Conservation (phyloP, 2,329 filamentous ascomycete genomes). For the Aspergillus felis region DNA sequence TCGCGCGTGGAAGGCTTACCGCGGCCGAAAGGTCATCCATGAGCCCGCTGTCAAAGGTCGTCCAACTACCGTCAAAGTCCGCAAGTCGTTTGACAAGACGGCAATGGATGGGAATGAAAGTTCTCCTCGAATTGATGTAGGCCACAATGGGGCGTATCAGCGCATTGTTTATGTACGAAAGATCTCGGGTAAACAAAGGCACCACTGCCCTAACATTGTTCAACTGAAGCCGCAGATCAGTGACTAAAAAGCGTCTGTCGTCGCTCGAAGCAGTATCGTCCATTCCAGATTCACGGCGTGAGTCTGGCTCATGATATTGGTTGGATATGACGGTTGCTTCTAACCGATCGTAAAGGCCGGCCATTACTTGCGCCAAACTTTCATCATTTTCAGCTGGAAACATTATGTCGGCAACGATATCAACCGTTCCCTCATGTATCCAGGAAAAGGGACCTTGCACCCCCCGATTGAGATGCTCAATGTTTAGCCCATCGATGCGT, state of each 20-base stretch:
- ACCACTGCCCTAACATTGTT: conserved; percentile 93
- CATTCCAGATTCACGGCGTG: conserved; percentile 17
- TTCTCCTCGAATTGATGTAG: conserved; percentile 93
- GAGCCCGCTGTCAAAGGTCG: conserved; percentile 84
- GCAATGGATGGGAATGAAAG: conserved; percentile 93
- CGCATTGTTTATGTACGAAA: conserved; percentile 94
- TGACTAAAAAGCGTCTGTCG: conserved; percentile 77
- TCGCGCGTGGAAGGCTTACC: conserved; percentile 36
- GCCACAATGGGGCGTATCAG: conserved; percentile 94
- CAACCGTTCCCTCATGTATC: conserved; percentile 96
- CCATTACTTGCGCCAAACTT: conserved; percentile 87
- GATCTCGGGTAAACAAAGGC: conserved; percentile 83
- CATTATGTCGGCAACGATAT: conserved; percentile 94
- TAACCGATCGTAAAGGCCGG: conserved; percentile 94
- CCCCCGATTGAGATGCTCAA: conserved; percentile 91
- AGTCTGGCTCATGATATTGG: conserved; percentile 46
- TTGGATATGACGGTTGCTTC: conserved; percentile 87
- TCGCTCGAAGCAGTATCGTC: conserved; percentile 25
- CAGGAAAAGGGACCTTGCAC: conserved; percentile 93
- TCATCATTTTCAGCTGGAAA: conserved; percentile 85
- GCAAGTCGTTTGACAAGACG: conserved; percentile 82
- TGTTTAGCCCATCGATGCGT: conserved; percentile 87
- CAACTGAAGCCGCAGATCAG: conserved; percentile 91
- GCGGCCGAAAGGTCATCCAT: conserved; percentile 93
- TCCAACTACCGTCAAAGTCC: conserved; percentile 96